A percentile compares a stretch with the other conserved stretches of the same genome.
Evolutionary conservation across 257 asterid genomes (phyloP).

Genomic region (Solanum sitiens): DNA sequence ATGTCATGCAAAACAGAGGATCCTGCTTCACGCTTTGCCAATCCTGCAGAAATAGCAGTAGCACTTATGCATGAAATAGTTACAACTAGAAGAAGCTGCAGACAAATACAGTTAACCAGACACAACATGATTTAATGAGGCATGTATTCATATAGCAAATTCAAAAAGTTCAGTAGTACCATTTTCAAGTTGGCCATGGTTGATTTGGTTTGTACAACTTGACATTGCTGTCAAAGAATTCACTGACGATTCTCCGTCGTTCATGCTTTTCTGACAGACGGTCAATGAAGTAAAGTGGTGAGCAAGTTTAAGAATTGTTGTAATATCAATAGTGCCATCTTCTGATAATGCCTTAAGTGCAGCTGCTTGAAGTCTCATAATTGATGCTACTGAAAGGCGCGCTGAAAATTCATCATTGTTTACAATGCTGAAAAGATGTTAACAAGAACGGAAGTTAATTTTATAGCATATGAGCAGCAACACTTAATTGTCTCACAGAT

Average conservation of each 20-base stretch:
- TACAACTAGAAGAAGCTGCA: background rate
- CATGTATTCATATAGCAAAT: background rate
- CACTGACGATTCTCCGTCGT: background rate
- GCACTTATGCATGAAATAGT: background rate
- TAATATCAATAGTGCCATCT: slow-evolving; percentile 5
- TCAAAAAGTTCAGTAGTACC: background rate
- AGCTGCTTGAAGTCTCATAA: slow-evolving; percentile 24
- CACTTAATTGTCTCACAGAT: background rate
- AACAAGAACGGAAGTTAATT: background rate
- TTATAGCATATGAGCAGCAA: background rate
- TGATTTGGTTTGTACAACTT: background rate
- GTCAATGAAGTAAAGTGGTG: background rate
- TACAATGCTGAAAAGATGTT: slow-evolving; percentile 11
- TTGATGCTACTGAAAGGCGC: slow-evolving; percentile 23
- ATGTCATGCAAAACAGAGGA: background rate
- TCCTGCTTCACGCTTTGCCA: background rate
- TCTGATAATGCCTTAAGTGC: slow-evolving; percentile 17
- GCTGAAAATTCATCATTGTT: slow-evolving; percentile 22
- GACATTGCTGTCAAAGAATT: background rate
- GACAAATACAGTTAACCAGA: background rate
- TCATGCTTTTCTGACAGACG: background rate
- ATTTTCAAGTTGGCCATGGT: background rate
- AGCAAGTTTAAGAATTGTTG: slow-evolving; percentile 7
- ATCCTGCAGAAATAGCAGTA: background rate
- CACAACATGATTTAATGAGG: background rate